Percentiles rank a stretch among this genome's conserved stretches.
These are phyloP conservation scores for Salvia miltiorrhiza DNA, from an alignment of 257 asterid species.

Conservation along the genomic window DNA sequence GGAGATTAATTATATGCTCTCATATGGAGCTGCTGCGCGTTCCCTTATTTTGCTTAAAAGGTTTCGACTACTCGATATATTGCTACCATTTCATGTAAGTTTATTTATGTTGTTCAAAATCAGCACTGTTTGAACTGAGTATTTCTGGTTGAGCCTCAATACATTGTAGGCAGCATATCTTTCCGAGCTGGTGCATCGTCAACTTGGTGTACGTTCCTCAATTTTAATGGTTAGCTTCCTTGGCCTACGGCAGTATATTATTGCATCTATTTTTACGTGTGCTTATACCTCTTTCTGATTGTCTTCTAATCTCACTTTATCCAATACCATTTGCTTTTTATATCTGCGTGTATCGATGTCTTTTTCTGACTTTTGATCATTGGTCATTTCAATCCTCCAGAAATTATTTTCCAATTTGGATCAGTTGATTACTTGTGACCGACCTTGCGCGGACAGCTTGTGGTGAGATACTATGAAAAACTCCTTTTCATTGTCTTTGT, in stretches of 20 bases:
- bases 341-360: not conserved
- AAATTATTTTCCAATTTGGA: slow-evolving; percentile 75
- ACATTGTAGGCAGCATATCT: slow-evolving; percentile 70
- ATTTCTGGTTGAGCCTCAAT: slow-evolving; percentile 23
- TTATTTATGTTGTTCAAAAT: slow-evolving; percentile 10
- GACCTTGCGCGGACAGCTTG: slow-evolving; percentile 59
- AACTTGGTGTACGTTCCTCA: slow-evolving; percentile 35
- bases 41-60: slow-evolving; percentile 69
- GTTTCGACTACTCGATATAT: slow-evolving; percentile 60
- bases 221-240: slow-evolving; percentile 72
- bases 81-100: slow-evolving; percentile 86
- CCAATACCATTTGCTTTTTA: not conserved
- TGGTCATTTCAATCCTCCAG: slow-evolving; percentile 43
- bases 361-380: slow-evolving; percentile 20
- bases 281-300: not conserved
- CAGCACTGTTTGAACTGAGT: slow-evolving; percentile 10
- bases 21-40: slow-evolving; percentile 95
- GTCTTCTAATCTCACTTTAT: slow-evolving; percentile 10
- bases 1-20: slow-evolving; percentile 87
- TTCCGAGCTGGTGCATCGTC: slow-evolving; percentile 41
- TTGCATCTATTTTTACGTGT: not conserved
- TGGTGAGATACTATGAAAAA: slow-evolving; percentile 76
- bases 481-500: slow-evolving; percentile 15
- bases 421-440: slow-evolving; percentile 66
- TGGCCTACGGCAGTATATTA: slow-evolving; percentile 16